A percentile compares a stretch with the other conserved stretches of the same genome.
These are phyloP conservation scores for Wallacemonas rigidus DNA, from an alignment of 208 protist species.

Conservation along the genomic window DNA sequence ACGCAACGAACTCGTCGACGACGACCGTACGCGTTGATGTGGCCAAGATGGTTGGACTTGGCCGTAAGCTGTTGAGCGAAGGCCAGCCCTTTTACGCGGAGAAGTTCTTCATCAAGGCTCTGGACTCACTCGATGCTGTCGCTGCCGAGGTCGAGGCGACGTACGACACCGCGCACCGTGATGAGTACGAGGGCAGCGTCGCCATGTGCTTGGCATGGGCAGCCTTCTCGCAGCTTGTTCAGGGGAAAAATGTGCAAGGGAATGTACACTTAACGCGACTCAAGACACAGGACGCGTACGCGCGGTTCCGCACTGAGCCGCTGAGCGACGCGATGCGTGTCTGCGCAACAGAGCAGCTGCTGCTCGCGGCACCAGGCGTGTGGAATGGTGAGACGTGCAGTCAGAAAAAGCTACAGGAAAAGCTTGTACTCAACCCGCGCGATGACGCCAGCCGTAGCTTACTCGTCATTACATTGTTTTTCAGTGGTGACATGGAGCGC, in stretches of 20 bases:
- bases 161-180: constrained; percentile 11
- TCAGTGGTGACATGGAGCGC: constrained; percentile 82
- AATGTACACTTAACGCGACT: constrained; percentile 47
- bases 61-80: constrained; percentile 53
- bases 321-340: constrained; percentile 62
- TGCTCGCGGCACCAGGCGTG: constrained; percentile 37
- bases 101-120: constrained; percentile 79
- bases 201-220: constrained; percentile 75
- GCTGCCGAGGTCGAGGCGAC: constrained; percentile 29
- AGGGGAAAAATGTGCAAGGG: constrained; percentile 38
- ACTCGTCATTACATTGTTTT: constrained; percentile 84
- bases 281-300: constrained; percentile 18
- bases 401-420: constrained; percentile 40
- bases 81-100: constrained; percentile 74
- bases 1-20: constrained; percentile 5
- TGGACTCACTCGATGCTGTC: constrained; percentile 67
- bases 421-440: constrained; percentile 35
- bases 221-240: constrained; percentile 57
- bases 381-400: constrained; percentile 68
- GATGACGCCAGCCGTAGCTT: constrained; percentile 46
- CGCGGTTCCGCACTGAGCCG: constrained; percentile 38
- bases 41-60: constrained; percentile 62
- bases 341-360: constrained; percentile 34
- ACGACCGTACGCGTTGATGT: constrained; percentile 68
- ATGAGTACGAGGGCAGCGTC: constrained; percentile 56